A percentile compares a stretch with the other conserved stretches of the same genome.
Conservation (phyloP, 2,329 filamentous ascomycete genomes). For the Phialemoniopsis sp. region DNA sequence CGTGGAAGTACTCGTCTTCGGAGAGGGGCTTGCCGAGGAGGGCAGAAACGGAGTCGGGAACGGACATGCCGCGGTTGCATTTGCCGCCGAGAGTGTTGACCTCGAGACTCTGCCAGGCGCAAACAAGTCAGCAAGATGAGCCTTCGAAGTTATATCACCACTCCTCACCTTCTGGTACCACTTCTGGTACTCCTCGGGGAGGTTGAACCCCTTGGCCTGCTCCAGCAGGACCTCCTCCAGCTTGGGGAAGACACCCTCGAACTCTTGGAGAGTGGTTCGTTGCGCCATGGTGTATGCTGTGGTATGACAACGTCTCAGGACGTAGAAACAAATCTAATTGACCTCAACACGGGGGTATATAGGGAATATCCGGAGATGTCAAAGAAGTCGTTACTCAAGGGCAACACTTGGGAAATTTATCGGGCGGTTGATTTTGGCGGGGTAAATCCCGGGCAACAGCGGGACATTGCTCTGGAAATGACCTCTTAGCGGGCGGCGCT, state of each 20-base stretch:
- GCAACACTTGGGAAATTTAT: too few species aligned
- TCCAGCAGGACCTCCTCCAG: slow-evolving; percentile 78
- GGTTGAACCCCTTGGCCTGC: slow-evolving; percentile 75
- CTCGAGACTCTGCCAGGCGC: slow-evolving; percentile 62
- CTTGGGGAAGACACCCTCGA: slow-evolving; percentile 85
- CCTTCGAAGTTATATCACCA: not conserved
- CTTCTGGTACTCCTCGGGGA: slow-evolving; percentile 73
- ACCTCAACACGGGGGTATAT: too few species aligned
- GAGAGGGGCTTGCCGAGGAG: slow-evolving; percentile 68
- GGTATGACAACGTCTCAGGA: not conserved
- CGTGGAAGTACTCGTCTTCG: slow-evolving; percentile 81
- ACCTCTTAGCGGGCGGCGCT: too few species aligned
- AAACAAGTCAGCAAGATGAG: slow-evolving; percentile 10
- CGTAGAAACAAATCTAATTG: not conserved
- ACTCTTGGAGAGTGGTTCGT: slow-evolving; percentile 76
- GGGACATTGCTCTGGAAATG: too few species aligned
- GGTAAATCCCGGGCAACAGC: too few species aligned
- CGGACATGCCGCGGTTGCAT: slow-evolving; percentile 98
- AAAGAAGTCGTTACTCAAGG: too few species aligned
- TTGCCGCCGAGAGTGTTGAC: slow-evolving; percentile 91
- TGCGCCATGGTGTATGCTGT: slow-evolving; percentile 48
- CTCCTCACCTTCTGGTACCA: slow-evolving; percentile 77
- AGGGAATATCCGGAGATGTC: too few species aligned
- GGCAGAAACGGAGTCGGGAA: slow-evolving; percentile 83
- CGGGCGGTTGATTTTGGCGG: too few species aligned